Conservation (phyloP, 164 flowering plant genomes). For the Umbellularia californica region DNA sequence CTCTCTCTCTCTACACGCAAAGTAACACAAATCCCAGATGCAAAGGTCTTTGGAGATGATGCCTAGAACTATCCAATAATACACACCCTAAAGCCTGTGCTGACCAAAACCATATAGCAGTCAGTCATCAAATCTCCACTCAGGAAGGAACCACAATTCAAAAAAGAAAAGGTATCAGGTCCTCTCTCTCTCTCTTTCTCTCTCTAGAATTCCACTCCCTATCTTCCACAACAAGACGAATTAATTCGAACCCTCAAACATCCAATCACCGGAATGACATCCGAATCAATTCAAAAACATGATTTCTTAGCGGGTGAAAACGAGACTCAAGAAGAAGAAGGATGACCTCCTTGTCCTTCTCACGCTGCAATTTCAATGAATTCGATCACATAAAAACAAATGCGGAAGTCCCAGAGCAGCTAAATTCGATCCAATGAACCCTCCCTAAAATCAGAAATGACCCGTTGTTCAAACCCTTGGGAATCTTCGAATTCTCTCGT, state of each 20-base stretch:
- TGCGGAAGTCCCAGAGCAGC: constrained; percentile 10
- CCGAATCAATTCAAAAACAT: constrained; percentile 2
- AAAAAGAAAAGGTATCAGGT: too few species aligned
- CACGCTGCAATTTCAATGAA: background rate
- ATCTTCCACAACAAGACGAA: too few species aligned
- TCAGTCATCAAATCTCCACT: too few species aligned
- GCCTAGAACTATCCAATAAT: too few species aligned
- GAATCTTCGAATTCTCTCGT: background rate
- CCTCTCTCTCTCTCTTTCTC: too few species aligned
- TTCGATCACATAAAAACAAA: background rate
- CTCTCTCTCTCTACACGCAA: background rate
- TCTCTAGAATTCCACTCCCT: too few species aligned
- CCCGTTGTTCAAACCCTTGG: background rate
- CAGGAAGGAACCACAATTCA: too few species aligned
- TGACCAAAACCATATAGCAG: too few species aligned
- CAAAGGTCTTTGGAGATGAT: too few species aligned
- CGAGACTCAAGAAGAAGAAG: background rate
- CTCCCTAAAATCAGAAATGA: constrained; percentile 1
- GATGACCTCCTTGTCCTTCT: background rate
- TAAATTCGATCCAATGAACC: constrained; percentile 7
- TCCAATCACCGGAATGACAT: background rate
- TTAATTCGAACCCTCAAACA: background rate
- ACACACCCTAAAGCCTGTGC: too few species aligned
- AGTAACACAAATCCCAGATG: constrained; percentile 3
- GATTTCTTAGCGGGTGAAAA: background rate